A percentile compares a stretch with the other conserved stretches of the same genome.
Evolutionary conservation across 805 yeast genomes (phyloP).

Genomic region (Yarrowia divulgata): DNA sequence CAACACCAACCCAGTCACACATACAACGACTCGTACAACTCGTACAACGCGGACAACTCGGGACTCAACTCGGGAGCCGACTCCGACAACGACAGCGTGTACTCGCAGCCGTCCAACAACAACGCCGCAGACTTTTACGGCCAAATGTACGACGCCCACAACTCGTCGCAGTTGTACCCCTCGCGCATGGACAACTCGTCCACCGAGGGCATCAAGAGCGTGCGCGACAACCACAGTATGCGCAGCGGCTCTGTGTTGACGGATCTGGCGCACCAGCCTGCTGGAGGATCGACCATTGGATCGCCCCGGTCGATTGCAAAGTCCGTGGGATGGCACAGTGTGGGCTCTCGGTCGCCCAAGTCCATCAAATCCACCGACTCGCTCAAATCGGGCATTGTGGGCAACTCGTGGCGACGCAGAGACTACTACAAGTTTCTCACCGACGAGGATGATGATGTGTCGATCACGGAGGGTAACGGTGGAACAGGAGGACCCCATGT

Average conservation of each 20-base stretch:
- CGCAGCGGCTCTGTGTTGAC: constrained; percentile 26
- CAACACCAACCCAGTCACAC: not conserved
- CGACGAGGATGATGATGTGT: constrained; percentile 11
- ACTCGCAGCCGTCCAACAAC: constrained; percentile 25
- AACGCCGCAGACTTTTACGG: constrained; percentile 24
- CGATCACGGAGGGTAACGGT: not conserved
- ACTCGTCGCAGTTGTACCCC: constrained; percentile 14
- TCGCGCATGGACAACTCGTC: constrained; percentile 35
- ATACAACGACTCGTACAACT: constrained; percentile 1
- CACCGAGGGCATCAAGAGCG: constrained; percentile 31
- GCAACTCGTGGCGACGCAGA: constrained; percentile 6
- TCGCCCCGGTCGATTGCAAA: constrained; percentile 24
- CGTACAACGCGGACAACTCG: not conserved
- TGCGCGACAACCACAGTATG: constrained; percentile 24
- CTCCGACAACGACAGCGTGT: constrained; percentile 13
- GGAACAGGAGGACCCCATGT: not conserved
- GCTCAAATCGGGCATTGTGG: constrained; percentile 18
- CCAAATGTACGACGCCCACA: constrained; percentile 32
- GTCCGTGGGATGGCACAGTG: constrained; percentile 25
- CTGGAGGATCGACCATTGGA: constrained; percentile 15
- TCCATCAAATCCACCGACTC: constrained; percentile 34
- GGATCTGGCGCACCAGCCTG: constrained; percentile 5
- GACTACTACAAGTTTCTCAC: constrained; percentile 36
- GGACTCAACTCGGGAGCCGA: not conserved
- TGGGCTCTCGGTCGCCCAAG: constrained; percentile 29